A percentile compares a stretch with the other conserved stretches of the same genome.
These are phyloP conservation scores for Filosporella fistucella DNA, from an alignment of 495 filamentous ascomycete genomes.

Conservation along the genomic window DNA sequence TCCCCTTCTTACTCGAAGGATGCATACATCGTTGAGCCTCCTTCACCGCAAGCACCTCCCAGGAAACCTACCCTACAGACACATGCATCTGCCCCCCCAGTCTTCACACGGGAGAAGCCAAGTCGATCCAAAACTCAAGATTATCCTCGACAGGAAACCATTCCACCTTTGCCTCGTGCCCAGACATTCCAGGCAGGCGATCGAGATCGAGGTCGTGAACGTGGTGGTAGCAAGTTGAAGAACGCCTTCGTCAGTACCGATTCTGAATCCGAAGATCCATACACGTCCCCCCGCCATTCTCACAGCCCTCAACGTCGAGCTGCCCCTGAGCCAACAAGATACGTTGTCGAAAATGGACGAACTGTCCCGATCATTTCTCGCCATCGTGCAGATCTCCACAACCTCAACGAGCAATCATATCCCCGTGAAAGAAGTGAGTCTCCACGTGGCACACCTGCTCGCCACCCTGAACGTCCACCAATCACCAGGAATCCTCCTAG, in stretches of 20 bases:
- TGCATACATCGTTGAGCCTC: constrained; percentile 22
- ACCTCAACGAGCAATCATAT: constrained; percentile 10
- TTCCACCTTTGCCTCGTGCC: constrained; percentile 18
- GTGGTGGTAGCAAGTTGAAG: constrained; percentile 19
- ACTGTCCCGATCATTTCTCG: neutral
- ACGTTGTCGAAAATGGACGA: constrained; percentile 11
- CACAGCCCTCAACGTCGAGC: constrained; percentile 14
- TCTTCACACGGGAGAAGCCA: constrained; percentile 8
- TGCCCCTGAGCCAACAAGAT: constrained; percentile 7
- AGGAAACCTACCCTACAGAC: constrained; percentile 22
- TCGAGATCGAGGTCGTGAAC: constrained; percentile 11
- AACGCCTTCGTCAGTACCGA: constrained; percentile 11
- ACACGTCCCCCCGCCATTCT: constrained; percentile 10
- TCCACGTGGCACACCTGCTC: constrained; percentile 11
- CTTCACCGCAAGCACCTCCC: constrained; percentile 9
- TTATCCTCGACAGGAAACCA: constrained; percentile 9
- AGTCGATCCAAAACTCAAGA: constrained; percentile 23
- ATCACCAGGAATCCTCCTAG: constrained; percentile 7
- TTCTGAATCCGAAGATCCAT: constrained; percentile 14
- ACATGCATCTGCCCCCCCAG: constrained; percentile 22
- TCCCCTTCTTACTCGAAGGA: constrained; percentile 7
- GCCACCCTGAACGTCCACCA: constrained; percentile 11
- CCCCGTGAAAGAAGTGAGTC: constrained; percentile 20
- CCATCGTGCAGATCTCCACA: constrained; percentile 19
- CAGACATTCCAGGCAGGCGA: constrained; percentile 14